Base-by-base conservation (phyloP, 352 stramenopile genomes). In the Globisporangium iwayamae region DNA sequence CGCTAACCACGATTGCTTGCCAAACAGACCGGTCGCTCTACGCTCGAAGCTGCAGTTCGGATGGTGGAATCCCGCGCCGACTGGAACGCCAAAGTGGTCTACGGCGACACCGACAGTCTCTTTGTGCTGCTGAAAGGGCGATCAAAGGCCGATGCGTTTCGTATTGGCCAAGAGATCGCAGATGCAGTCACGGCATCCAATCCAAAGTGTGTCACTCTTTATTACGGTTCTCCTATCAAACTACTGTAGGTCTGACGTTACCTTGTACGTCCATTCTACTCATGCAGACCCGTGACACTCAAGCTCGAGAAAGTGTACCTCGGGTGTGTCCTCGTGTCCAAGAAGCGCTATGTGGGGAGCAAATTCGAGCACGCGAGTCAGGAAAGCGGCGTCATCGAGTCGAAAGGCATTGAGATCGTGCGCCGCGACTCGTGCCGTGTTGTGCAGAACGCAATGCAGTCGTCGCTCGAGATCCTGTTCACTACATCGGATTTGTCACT, bases 101-200 rank as follows among this genome's bases (percentile, higher is more conserved):
- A 98, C 67, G 97, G 96, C 10, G 97, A 99, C 72, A 99, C 98
- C 4, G 98, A 99, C 73, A 99, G 96, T 58, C 72, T 99, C 6
- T 99, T 99, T 79, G 89, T 99, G 46, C 83, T 98, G 60, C 76
- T 99, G 4, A 88, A 86, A 48, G 97, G 97, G n/a, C 83, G 94
- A 36, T 96, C 84, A 0, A 92, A 98, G 50, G 70, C 83, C 16
- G 83, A 99, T 59, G 97, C 97, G 0, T 99, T 99, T 76, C 72
- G 81, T 53, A 98, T 98, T 50, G 94, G 90, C 6, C 84, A 95
- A 56, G 89, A 96, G 66, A 96, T 98, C 28, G 88, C 89, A n/a
- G 68, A 90, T 14, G 74, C 76, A 4, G 89, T 98, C 28, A 97
- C 91, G 1, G 73, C 69, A 11, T 71, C 75, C 16, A 97, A 97